Evolutionary conservation across 2,329 filamentous ascomycete species (phyloP).

Genomic region (Colletotrichum camelliae): DNA sequence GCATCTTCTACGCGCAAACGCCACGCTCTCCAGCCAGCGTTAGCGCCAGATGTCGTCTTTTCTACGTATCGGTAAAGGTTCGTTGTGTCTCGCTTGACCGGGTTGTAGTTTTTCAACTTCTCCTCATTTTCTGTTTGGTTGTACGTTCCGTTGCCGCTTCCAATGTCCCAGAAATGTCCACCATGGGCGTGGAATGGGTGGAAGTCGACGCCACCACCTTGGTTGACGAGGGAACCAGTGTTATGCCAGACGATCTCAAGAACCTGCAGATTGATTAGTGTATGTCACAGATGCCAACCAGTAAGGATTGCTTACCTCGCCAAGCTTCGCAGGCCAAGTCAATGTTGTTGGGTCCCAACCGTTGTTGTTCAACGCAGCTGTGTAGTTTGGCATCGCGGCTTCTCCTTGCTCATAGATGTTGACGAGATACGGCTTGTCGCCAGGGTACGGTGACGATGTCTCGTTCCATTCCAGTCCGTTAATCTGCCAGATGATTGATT

Average conservation of each 20-base stretch:
- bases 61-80: slow-evolving; percentile 60
- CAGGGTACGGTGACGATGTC: background rate
- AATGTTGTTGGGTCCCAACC: slow-evolving; percentile 59
- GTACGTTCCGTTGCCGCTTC: slow-evolving; percentile 58
- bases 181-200: slow-evolving; percentile 64
- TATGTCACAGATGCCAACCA: slow-evolving; percentile 37
- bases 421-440: slow-evolving; percentile 51
- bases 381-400: slow-evolving; percentile 54
- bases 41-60: slow-evolving; percentile 41
- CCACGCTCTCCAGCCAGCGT: slow-evolving; percentile 66
- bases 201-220: slow-evolving; percentile 43
- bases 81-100: slow-evolving; percentile 51
- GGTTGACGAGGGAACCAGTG: slow-evolving; percentile 29
- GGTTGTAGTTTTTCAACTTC: slow-evolving; percentile 31
- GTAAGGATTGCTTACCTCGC: slow-evolving; percentile 62
- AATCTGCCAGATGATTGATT: slow-evolving; percentile 25
- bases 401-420: slow-evolving; percentile 53
- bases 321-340: slow-evolving; percentile 58
- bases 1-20: slow-evolving; percentile 54
- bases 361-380: slow-evolving; percentile 50
- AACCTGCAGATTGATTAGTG: background rate
- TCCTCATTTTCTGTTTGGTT: slow-evolving; percentile 53
- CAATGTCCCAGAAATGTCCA: slow-evolving; percentile 58
- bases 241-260: slow-evolving; percentile 15
- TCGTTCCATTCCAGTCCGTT: slow-evolving; percentile 54